Evolutionary conservation across 1,139 yeast genomes (phyloP).

Genomic region (Geotrichum cucujoidarum): DNA sequence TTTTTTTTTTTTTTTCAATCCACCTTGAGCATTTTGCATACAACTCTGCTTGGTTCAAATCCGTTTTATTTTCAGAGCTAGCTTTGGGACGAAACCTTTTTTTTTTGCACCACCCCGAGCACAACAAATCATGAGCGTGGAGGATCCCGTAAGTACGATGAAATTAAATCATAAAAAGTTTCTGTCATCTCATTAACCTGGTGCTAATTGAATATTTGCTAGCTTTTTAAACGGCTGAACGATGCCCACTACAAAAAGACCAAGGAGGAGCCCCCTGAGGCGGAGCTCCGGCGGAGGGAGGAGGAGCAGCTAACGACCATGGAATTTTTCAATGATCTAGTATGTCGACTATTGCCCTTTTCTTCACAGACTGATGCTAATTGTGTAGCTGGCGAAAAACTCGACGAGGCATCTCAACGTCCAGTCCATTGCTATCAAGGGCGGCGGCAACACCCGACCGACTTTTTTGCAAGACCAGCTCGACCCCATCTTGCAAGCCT

Average conservation of each 20-base stretch:
- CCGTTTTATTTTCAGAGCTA: too few relatives aligned
- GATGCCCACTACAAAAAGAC: conserved; percentile 11
- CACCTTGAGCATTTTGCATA: too few relatives aligned
- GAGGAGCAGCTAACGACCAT: conserved; percentile 13
- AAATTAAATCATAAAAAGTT: background rate
- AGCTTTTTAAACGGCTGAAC: conserved; percentile 15
- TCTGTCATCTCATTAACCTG: background rate
- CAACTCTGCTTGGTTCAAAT: too few relatives aligned
- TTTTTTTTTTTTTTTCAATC: too few relatives aligned
- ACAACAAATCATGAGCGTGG: too few relatives aligned
- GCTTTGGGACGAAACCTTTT: too few relatives aligned
- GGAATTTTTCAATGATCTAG: conserved; percentile 16
- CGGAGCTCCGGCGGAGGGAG: conserved; percentile 7
- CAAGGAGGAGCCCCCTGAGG: conserved; percentile 9
- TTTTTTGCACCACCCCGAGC: too few relatives aligned
- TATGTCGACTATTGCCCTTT: background rate
- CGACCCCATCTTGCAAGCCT: conserved; percentile 45
- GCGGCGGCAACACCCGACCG: conserved; percentile 50
- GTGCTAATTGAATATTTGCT: too few relatives aligned
- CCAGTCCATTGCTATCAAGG: conserved; percentile 51
- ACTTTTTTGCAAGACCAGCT: conserved; percentile 52
- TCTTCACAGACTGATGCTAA: background rate
- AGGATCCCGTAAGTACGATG: conserved; percentile 16
- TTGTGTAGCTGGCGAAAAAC: conserved; percentile 20
- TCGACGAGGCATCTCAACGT: conserved; percentile 29